Conservation (phyloP, 2,329 filamentous ascomycete species). For the Pseudocercospora pini-densiflorae region DNA sequence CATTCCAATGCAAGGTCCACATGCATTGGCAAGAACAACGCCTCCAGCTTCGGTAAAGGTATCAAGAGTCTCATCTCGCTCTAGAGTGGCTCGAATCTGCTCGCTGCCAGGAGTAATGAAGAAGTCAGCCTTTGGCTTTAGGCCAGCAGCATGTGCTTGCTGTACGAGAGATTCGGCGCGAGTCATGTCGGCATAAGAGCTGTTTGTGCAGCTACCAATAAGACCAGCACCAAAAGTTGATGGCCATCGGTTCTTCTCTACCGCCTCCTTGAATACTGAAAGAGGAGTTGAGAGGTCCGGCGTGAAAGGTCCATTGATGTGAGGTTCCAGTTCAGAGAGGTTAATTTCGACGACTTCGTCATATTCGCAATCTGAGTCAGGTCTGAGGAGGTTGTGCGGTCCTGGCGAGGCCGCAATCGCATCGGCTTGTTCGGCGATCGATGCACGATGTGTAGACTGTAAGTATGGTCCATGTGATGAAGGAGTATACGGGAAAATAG, state of each 20-base stretch:
- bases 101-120: slow-evolving; percentile 97
- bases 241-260: slow-evolving; percentile 86
- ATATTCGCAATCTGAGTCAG: slow-evolving; percentile 83
- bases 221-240: slow-evolving; percentile 88
- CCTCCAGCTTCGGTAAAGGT: slow-evolving; percentile 88
- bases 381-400: slow-evolving; percentile 69
- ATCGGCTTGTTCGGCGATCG: slow-evolving; percentile 70
- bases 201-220: slow-evolving; percentile 98
- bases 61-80: slow-evolving; percentile 82
- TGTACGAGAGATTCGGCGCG: slow-evolving; percentile 90
- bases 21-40: slow-evolving; percentile 90
- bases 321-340: slow-evolving; percentile 69
- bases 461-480: slow-evolving; percentile 83
- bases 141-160: slow-evolving; percentile 84
- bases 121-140: slow-evolving; percentile 88
- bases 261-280: slow-evolving; percentile 84
- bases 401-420: slow-evolving; percentile 63
- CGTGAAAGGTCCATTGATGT: slow-evolving; percentile 74
- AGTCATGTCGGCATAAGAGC: slow-evolving; percentile 98
- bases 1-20: slow-evolving; percentile 73
- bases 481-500: slow-evolving; percentile 88
- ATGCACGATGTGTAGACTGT: slow-evolving; percentile 75
- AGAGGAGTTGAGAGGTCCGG: slow-evolving; percentile 93
- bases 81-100: slow-evolving; percentile 92
- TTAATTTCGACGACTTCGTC: slow-evolving; percentile 91